Evolutionary conservation across 2,329 filamentous ascomycete genomes (phyloP).

Genomic region (Periconia macrospinosa): DNA sequence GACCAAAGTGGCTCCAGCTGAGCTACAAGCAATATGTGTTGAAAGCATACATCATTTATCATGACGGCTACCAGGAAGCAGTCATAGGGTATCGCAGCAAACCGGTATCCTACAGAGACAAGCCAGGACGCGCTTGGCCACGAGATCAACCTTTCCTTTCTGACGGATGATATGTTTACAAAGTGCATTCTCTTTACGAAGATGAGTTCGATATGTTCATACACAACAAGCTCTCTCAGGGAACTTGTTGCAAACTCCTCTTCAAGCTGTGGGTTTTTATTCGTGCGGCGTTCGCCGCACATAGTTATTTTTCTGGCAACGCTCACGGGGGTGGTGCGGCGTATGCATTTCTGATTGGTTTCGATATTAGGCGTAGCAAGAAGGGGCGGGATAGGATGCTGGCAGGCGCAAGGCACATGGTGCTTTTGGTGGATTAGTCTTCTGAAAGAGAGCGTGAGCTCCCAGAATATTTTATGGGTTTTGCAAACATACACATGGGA

Average conservation of each 20-base stretch:
- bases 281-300: not conserved
- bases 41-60: not conserved
- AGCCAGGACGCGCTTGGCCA: slow-evolving; percentile 3
- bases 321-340: not conserved
- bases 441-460: not conserved
- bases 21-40: not conserved
- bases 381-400: not conserved
- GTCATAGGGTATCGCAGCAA: not conserved
- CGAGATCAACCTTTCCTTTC: slow-evolving; percentile 8
- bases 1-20: slow-evolving; percentile 41
- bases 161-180: slow-evolving; percentile 6
- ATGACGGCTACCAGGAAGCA: not conserved
- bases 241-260: not conserved
- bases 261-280: not conserved
- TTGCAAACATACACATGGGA: not conserved
- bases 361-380: not conserved
- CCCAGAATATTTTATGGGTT: not conserved
- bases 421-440: not conserved
- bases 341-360: not conserved
- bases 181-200: not conserved
- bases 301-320: not conserved
- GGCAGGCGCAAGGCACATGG: not conserved
- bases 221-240: not conserved
- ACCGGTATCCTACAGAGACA: slow-evolving; percentile 1
- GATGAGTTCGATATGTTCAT: not conserved